Evolutionary conservation across 2,329 filamentous ascomycete genomes (phyloP), one percentile per base, ranked within the genome.

Genomic region (Alternaria viburni): DNA sequence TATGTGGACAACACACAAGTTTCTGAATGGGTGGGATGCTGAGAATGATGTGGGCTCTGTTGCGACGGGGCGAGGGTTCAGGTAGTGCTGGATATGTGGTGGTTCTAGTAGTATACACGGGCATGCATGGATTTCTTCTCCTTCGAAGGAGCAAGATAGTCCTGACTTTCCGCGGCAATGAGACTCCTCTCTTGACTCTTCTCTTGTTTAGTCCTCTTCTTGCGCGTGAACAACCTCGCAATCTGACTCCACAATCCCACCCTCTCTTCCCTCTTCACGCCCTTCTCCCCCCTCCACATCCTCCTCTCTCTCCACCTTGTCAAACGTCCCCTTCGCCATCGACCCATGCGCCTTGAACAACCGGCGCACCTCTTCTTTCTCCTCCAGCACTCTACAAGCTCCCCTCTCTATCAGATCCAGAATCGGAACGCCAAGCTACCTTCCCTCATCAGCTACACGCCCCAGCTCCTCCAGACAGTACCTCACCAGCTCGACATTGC

Each of bases 391-490:
- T 0, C 32, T 36, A 36, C 13, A 36, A 36, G 0, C 3, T 0
- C 32, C 32, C 15, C 32, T 36, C 32, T 36, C 32, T n/a, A 36
- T n/a, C 2, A n/a, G 32, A 36, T 36, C 2, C 15, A 36, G 0
- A 36, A 36, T 36, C 1, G 15, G 32, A 0, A n/a, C 0, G 8
- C 2, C 32, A 36, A 36, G 0, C 1, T 0, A 36, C 32, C 15
- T 36, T 2, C 8, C 15, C 15, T 36, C 32, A 36, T 36, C 32
- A 5, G 32, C 15, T 4, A 36, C 32, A 5, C 4, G 32, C 4
- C 32, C 1, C 32, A 36, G 32, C 32, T 36, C 32, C 32, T 10
- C 32, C 32, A 36, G 7, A 36, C 32, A 5, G 5, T 36, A 36
- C 2, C 1, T 36, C 2, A 36, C 4, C 32, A 36, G 32, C 32